These are phyloP conservation scores for Globisporangium heterothallicum DNA, from an alignment of 352 stramenopile species.

Conservation along the genomic window DNA sequence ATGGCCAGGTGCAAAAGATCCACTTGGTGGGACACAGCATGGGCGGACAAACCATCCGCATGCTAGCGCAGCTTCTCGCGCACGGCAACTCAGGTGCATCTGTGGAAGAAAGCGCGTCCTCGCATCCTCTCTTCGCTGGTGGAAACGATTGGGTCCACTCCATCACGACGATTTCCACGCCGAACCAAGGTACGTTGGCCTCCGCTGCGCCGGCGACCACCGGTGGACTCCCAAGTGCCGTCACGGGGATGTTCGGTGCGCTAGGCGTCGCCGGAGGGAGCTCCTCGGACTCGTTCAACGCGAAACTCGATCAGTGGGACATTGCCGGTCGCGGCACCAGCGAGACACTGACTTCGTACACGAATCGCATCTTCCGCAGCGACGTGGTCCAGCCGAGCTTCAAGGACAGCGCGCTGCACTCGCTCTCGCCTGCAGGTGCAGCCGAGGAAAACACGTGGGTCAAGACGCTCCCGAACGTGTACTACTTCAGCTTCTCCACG, in stretches of 20 bases:
- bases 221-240: slow-evolving; percentile 12
- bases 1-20: slow-evolving; percentile 34
- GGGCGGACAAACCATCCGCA: slow-evolving; percentile 34
- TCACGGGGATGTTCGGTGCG: slow-evolving; percentile 9
- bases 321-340: slow-evolving; percentile 5
- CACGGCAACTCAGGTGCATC: slow-evolving; percentile 24
- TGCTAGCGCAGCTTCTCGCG: slow-evolving; percentile 33
- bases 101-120: slow-evolving; percentile 16
- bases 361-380: slow-evolving; percentile 21
- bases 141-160: slow-evolving; percentile 35
- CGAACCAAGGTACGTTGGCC: slow-evolving; percentile 23
- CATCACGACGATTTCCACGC: slow-evolving; percentile 22
- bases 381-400: slow-evolving; percentile 9
- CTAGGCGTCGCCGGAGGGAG: slow-evolving; percentile 11
- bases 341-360: slow-evolving; percentile 22
- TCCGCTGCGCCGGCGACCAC: slow-evolving; percentile 16
- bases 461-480: slow-evolving; percentile 23
- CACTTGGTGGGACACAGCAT: slow-evolving; percentile 40
- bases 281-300: slow-evolving; percentile 16
- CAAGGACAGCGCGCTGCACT: slow-evolving; percentile 25
- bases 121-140: slow-evolving; percentile 21
- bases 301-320: slow-evolving; percentile 31
- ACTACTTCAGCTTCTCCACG: slow-evolving; percentile 31
- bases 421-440: slow-evolving; percentile 20
- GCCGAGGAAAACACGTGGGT: slow-evolving; percentile 28